These are phyloP conservation scores for Grigorovia transvaalensis DNA, from an alignment of 805 yeast genomes.

Conservation along the genomic window DNA sequence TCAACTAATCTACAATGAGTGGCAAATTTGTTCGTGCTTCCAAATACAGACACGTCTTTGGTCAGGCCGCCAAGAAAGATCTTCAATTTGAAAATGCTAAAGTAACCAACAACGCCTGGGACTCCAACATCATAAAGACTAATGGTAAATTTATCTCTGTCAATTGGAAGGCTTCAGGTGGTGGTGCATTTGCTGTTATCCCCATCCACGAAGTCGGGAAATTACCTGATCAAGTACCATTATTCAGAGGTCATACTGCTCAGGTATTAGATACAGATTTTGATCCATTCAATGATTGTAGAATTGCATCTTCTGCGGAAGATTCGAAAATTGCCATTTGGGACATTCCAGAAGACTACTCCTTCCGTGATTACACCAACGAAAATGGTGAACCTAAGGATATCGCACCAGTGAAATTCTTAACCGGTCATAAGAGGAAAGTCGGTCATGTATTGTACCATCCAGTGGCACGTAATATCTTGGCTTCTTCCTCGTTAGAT, in stretches of 20 bases:
- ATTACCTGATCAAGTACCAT: conserved; percentile 84
- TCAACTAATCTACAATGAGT: conserved; percentile 31
- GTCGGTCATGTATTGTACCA: conserved; percentile 88
- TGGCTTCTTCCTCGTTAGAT: conserved; percentile 87
- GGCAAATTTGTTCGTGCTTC: conserved; percentile 93
- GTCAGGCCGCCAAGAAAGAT: conserved; percentile 61
- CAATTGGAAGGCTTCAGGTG: conserved; percentile 92
- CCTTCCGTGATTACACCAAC: conserved; percentile 51
- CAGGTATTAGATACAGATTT: conserved; percentile 92
- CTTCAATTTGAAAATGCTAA: conserved; percentile 41
- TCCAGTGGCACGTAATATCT: conserved; percentile 76
- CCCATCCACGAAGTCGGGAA: conserved; percentile 83
- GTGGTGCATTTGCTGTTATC: conserved; percentile 93
- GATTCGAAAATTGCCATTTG: conserved; percentile 76
- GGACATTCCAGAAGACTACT: conserved; percentile 76
- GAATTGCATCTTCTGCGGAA: conserved; percentile 71
- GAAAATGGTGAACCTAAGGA: conserved; percentile 53
- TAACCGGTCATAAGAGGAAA: conserved; percentile 83
- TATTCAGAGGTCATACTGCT: conserved; percentile 93
- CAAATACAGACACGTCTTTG: conserved; percentile 91
- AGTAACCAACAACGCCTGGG: conserved; percentile 90
- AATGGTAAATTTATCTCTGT: conserved; percentile 81
- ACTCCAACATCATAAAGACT: conserved; percentile 76
- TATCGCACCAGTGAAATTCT: conserved; percentile 55
- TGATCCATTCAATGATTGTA: conserved; percentile 76